Base-by-base conservation (phyloP, 306 rosid species). In the Cicer pinnatifidum region DNA sequence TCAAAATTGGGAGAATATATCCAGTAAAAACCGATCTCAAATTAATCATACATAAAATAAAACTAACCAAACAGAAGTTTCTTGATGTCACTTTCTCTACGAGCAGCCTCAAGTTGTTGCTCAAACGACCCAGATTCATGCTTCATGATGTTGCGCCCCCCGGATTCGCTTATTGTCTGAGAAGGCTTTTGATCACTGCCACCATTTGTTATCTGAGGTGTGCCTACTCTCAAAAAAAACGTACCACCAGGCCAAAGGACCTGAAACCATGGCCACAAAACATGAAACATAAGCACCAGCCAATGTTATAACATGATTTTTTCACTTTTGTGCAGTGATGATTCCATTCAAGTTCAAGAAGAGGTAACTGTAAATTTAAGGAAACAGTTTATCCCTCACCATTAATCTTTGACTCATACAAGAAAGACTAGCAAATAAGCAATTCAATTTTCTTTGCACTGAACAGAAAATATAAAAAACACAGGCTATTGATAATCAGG, bases 91-190 rank as follows among this genome's bases (percentile, higher is more conserved):
- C 84, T 91, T 53, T 97, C 97, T 81, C 97, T 85, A 43, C 99
- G 99, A 82, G 96, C 89, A 71, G 97, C 99, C 87, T 95, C 99
- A 39, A 95, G 97, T 74, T 95, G 87, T 73, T 86, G 79, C 88
- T 95, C 97, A 47, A 95, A 95, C 39, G 93, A 88, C 41, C 84
- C 91, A 5, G 86, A 82, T 60, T 84, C 87, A 8, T 82, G 82
- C 77, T 80, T 80, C 4, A 51, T 76, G 81, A 53, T 67, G 73
- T 88, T 90, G 76, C 77, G 45, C 57, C 83, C 89, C 66, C 80
- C 81, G 67, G 83, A n/a, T 71, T 81, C 86, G 11, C 79, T 83
- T 11, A 3, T 58, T 59, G 72, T 68, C 80, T 80, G 84, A 84
- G 57, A 51, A 75, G 84, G 57, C 28, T 78, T 82, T 73, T 66